Percentiles rank a stretch among this genome's conserved stretches.
These are phyloP conservation scores for Plenodomus tracheiphilus DNA, from an alignment of 2,329 filamentous ascomycete species.

Conservation along the genomic window DNA sequence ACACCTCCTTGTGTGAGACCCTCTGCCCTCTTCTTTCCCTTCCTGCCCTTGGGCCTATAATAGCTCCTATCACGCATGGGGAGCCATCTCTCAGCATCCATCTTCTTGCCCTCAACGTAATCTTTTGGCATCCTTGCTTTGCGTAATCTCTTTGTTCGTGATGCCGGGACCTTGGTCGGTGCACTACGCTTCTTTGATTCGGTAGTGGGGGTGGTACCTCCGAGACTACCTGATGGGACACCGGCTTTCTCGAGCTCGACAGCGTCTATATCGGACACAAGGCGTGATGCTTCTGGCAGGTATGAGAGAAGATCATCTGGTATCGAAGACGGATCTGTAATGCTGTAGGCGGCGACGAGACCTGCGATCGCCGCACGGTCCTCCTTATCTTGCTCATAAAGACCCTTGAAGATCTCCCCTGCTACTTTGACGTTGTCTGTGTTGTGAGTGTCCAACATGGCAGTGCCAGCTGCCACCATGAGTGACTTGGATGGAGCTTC, in stretches of 20 bases:
- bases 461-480: constrained; percentile 73
- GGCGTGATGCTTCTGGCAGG: constrained; percentile 64
- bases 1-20: constrained; percentile 83
- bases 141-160: constrained; percentile 62
- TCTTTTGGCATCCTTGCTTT: constrained; percentile 70
- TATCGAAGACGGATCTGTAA: constrained; percentile 60
- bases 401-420: constrained; percentile 74
- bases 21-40: constrained; percentile 76
- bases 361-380: constrained; percentile 77
- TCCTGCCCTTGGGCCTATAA: constrained; percentile 88
- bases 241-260: constrained; percentile 67
- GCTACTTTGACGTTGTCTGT: constrained; percentile 70
- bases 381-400: constrained; percentile 66
- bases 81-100: constrained; percentile 91
- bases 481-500: constrained; percentile 59
- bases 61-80: constrained; percentile 85
- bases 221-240: constrained; percentile 54
- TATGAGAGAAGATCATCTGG: constrained; percentile 56
- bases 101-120: constrained; percentile 74
- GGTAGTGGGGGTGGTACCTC: constrained; percentile 38
- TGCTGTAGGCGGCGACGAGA: constrained; percentile 80
- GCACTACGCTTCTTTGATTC: constrained; percentile 44
- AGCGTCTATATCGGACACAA: constrained; percentile 65
- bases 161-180: constrained; percentile 46
- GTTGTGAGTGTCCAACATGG: constrained; percentile 76